Evolutionary conservation across 441 rosid species (phyloP).

Genomic region (Hura crepitans): DNA sequence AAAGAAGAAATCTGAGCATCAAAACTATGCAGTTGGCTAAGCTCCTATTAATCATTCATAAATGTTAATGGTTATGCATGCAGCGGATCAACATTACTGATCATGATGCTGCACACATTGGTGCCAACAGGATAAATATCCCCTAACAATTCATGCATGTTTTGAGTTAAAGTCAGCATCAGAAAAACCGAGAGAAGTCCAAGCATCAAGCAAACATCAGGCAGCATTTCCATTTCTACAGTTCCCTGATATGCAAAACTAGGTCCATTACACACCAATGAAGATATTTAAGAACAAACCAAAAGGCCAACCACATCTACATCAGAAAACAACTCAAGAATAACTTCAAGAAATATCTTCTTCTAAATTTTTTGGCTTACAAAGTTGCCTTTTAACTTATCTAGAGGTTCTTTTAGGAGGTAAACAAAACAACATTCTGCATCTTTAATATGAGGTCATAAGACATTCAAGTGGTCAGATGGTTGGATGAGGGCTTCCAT

Average conservation of each 20-base stretch:
- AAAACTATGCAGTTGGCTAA: constrained; percentile 3
- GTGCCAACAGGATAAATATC: background rate
- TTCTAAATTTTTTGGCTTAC: background rate
- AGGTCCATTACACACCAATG: background rate
- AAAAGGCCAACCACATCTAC: background rate
- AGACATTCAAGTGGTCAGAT: background rate
- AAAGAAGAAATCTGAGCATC: background rate
- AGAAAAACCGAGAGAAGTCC: background rate
- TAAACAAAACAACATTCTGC: background rate
- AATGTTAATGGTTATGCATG: background rate
- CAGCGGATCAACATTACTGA: background rate
- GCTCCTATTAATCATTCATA: constrained; percentile 8
- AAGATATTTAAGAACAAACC: too few species aligned
- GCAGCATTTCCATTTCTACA: background rate
- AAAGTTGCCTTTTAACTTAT: background rate
- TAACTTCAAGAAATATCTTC: background rate
- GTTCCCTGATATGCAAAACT: background rate
- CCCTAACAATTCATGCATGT: background rate
- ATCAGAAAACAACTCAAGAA: background rate
- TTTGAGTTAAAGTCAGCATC: background rate
- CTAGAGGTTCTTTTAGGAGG: background rate
- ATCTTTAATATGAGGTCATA: background rate
- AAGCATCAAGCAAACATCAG: background rate
- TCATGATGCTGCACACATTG: background rate
- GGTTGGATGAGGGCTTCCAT: background rate